Evolutionary conservation across 1,284 basidiomycete species (phyloP), one percentile per base, ranked within the genome.

Genomic region (Austroboletus novae-zelandiae): DNA sequence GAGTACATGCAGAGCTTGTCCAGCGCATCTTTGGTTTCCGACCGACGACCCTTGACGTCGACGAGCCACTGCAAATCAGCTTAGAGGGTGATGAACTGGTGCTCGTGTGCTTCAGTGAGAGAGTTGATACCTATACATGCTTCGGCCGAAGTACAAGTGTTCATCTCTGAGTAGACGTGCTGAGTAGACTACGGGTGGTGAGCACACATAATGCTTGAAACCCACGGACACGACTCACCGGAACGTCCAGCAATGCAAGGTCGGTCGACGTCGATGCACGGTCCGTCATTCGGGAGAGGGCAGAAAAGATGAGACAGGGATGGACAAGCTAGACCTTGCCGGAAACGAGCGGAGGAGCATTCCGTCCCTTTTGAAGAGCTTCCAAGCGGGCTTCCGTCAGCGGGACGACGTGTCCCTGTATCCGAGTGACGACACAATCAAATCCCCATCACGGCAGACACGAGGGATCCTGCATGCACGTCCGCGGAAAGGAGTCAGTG

Each of bases 101-200:
- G 29, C 27, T 62, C 48, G 27, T 62, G 54, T 17, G 47, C 41
- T n/a, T 47, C 40, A 18, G 59, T 55, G 48, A 61, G 61, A 5
- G 43, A 45, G 5, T 45, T 49, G 47, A 65, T 48, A n/a, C n/a
- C 20, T 25, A 37, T 37, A 9, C 37, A 42, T 20, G 43, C 36
- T 30, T 61, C 29, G 20, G 35, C 27, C 7, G 51, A 51, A 23
- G 60, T 54, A 43, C 45, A 61, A 2, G 37, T 13, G 37, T 63
- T 63, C 20, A 61, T 31, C 17, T 27, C 17, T 10, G 32, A 30
- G 45, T 52, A 54, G 36, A 46, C 18, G 10, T 50, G 37, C 64
- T 66, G 42, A n/a, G 47, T 14, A 31, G 17, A n/a, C 18, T 45
- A 31, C 39, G 36, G 50, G 39, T 50, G 25, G 14, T 14, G 25